A percentile compares a stretch with the other conserved stretches of the same genome.
Evolutionary conservation across 805 yeast species (phyloP).

Genomic region (Brettanomyces custersianus): DNA sequence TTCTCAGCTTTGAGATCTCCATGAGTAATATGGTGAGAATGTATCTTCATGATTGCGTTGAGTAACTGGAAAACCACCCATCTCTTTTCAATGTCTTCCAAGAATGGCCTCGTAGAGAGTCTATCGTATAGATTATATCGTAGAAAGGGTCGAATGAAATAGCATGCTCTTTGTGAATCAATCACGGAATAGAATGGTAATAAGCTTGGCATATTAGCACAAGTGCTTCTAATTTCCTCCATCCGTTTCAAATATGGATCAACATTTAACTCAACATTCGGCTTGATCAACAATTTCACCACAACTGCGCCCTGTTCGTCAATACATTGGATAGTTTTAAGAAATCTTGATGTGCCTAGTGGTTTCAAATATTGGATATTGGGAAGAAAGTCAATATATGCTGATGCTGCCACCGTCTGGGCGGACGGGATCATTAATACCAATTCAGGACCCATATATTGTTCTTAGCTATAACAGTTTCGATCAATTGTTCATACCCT

Average conservation of each 20-base stretch:
- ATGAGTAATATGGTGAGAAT: constrained; percentile 54
- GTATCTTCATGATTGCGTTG: constrained; percentile 54
- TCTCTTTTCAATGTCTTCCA: constrained; percentile 69
- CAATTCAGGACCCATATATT: constrained; percentile 79
- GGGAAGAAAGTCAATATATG: constrained; percentile 75
- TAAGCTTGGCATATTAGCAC: constrained; percentile 50
- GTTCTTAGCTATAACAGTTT: background rate
- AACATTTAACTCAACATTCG: constrained; percentile 33
- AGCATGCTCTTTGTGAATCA: constrained; percentile 89
- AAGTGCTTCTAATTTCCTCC: constrained; percentile 27
- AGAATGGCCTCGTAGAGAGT: constrained; percentile 76
- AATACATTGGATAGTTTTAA: constrained; percentile 76
- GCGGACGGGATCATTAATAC: constrained; percentile 85
- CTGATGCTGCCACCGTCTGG: constrained; percentile 83
- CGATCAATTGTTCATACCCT: no score
- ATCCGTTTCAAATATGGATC: constrained; percentile 19
- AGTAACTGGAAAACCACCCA: constrained; percentile 82
- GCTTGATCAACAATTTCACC: constrained; percentile 78
- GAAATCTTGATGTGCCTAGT: constrained; percentile 71
- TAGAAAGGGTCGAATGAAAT: constrained; percentile 74
- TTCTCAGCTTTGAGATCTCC: constrained; percentile 94
- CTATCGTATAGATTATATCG: constrained; percentile 81
- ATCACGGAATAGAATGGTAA: constrained; percentile 65
- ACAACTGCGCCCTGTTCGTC: constrained; percentile 67
- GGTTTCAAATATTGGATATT: constrained; percentile 68